Conservation (phyloP, 177 flowering plant species). For the Tripterygium wilfordii region DNA sequence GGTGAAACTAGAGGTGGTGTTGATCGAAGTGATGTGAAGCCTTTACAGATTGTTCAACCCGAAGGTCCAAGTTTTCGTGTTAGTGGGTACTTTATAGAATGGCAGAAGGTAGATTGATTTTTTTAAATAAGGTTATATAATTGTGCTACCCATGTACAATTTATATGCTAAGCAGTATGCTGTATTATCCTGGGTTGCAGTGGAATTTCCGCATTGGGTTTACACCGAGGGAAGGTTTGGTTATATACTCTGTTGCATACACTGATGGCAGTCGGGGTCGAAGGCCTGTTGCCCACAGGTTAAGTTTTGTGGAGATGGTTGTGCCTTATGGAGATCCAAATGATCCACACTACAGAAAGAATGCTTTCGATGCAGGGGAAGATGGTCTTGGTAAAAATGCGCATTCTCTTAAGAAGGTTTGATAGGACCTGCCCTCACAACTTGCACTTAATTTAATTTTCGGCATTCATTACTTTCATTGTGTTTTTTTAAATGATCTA, state of each 20-base stretch:
- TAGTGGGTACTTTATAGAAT: constrained; percentile 68
- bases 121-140: constrained; percentile 20
- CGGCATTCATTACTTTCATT: background rate
- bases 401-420: constrained; percentile 95
- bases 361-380: constrained; percentile 99
- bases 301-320: constrained; percentile 98
- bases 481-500: background rate
- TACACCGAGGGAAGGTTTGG: constrained; percentile 88
- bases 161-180: background rate
- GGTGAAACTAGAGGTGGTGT: constrained; percentile 94
- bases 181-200: constrained; percentile 33
- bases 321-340: constrained; percentile 98
- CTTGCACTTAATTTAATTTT: constrained; percentile 5
- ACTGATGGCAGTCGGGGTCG: constrained; percentile 73
- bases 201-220: constrained; percentile 96
- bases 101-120: constrained; percentile 77
- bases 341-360: constrained; percentile 94
- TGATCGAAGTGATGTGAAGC: constrained; percentile 92
- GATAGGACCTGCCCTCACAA: background rate
- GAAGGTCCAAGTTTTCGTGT: constrained; percentile 98
- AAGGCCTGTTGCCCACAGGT: constrained; percentile 69
- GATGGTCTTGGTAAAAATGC: constrained; percentile 99
- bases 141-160: background rate
- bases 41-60: constrained; percentile 83
- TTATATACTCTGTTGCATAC: constrained; percentile 89